Evolutionary conservation across 2,329 filamentous ascomycete genomes (phyloP).

Genomic region (Penicillium sp.): DNA sequence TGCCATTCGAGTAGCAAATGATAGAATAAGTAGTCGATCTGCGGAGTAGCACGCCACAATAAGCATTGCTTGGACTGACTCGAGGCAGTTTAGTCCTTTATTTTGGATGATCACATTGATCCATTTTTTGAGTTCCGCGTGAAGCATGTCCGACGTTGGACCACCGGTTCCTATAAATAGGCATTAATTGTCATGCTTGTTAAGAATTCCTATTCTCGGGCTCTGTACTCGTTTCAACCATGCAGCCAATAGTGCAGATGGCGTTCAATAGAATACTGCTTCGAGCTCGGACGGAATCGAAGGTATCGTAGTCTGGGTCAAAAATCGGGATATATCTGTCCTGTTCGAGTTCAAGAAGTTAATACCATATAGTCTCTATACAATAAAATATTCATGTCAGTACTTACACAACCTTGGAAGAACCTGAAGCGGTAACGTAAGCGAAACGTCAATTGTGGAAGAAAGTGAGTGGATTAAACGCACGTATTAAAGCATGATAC

Average conservation of each 20-base stretch:
- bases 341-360: conserved; percentile 18
- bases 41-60: conserved; percentile 55
- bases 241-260: conserved; percentile 55
- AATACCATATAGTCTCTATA: rapidly evolving
- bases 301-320: conserved; percentile 47
- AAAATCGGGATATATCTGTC: conserved; percentile 54
- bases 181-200: not conserved
- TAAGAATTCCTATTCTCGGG: not conserved
- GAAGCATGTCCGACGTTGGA: conserved; percentile 44
- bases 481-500: conserved; percentile 35
- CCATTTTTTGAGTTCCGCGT: conserved; percentile 46
- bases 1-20: conserved; percentile 54
- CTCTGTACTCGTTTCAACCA: conserved; percentile 37
- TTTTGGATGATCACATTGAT: conserved; percentile 49
- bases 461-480: not conserved
- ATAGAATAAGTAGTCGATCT: conserved; percentile 52
- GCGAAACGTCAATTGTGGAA: not conserved
- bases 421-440: conserved; percentile 23
- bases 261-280: conserved; percentile 54
- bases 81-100: conserved; percentile 42
- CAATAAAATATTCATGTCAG: not conserved
- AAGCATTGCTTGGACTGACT: conserved; percentile 55
- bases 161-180: conserved; percentile 24
- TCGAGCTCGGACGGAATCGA: conserved; percentile 47
- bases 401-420: conserved; percentile 39